Percentiles rank a stretch among this genome's conserved stretches.
Conservation (phyloP, 23 red algal genomes). For the Pyropia haitanensis region DNA sequence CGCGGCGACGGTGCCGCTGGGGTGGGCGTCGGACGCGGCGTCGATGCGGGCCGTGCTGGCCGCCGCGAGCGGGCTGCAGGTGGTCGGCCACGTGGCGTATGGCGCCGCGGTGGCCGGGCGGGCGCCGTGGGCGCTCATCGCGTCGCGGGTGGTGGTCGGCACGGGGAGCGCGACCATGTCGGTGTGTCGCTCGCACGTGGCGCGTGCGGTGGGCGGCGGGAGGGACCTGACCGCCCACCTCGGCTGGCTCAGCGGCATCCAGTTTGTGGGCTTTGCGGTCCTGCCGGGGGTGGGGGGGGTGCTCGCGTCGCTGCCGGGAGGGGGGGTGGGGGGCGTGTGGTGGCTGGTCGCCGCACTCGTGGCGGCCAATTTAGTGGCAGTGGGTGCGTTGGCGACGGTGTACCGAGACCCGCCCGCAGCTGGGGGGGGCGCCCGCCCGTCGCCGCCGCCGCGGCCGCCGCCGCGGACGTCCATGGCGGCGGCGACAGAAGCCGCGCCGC, state of each 20-base stretch:
- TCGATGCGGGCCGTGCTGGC: constrained; percentile 51
- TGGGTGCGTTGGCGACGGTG: constrained; percentile 23
- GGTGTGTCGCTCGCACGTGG: constrained; percentile 79
- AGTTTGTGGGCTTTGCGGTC: constrained; percentile 95
- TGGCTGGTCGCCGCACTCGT: constrained; percentile 13
- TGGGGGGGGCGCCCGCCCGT: no score
- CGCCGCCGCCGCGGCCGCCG: background rate
- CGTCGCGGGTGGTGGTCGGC: constrained; percentile 65
- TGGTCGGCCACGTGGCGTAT: constrained; percentile 74
- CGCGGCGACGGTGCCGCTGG: constrained; percentile 78
- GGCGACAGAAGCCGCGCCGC: background rate
- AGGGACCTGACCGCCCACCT: constrained; percentile 70
- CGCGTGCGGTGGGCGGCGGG: constrained; percentile 23
- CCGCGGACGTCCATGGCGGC: background rate
- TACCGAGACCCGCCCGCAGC: constrained; percentile 53
- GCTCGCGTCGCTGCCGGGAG: constrained; percentile 44
- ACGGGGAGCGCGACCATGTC: constrained; percentile 84
- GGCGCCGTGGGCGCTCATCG: constrained; percentile 9
- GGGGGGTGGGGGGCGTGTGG: no score
- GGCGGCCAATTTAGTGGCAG: constrained; percentile 20
- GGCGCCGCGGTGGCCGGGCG: background rate
- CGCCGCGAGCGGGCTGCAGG: constrained; percentile 35
- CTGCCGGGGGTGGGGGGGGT: constrained; percentile 62
- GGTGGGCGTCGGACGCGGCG: constrained; percentile 54
- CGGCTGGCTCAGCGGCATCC: constrained; percentile 76